Conservation (phyloP, 2,329 filamentous ascomycete species). For the Paraphoma chrysanthemicola region DNA sequence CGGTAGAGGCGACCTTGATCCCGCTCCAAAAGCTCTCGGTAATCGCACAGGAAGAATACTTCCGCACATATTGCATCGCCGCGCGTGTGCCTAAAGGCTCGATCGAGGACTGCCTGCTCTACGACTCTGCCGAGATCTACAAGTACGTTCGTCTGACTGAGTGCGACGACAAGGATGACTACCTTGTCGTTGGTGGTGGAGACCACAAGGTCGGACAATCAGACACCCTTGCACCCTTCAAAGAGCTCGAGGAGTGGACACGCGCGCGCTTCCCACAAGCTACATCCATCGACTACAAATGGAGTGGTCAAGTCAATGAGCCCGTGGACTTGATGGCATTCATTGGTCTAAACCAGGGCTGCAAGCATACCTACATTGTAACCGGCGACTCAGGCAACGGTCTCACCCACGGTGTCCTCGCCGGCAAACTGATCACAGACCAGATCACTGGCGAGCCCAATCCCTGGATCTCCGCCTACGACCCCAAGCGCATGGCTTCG, state of each 20-base stretch:
- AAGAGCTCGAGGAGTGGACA: conserved; percentile 61
- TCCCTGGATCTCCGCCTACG: conserved; percentile 59
- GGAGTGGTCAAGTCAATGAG: conserved; percentile 66
- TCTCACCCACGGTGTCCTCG: conserved; percentile 63
- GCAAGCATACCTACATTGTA: conserved; percentile 59
- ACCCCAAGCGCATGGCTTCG: conserved; percentile 56
- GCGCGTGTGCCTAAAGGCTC: conserved; percentile 60
- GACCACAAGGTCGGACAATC: conserved; percentile 67
- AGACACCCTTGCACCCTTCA: conserved; percentile 54
- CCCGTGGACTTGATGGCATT: conserved; percentile 63
- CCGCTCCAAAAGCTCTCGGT: conserved; percentile 64
- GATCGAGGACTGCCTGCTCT: conserved; percentile 63
- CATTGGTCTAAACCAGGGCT: conserved; percentile 63
- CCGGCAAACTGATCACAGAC: conserved; percentile 61
- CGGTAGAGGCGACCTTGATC: conserved; percentile 63
- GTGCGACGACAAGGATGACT: conserved; percentile 62
- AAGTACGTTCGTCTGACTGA: conserved; percentile 62
- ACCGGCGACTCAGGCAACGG: conserved; percentile 67
- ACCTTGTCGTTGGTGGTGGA: conserved; percentile 63
- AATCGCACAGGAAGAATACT: conserved; percentile 61
- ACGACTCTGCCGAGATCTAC: conserved; percentile 63
- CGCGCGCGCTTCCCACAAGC: conserved; percentile 61
- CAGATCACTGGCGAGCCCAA: conserved; percentile 60
- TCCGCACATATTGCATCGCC: conserved; percentile 65
- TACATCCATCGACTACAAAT: conserved; percentile 60